Evolutionary conservation across 495 filamentous ascomycete species (phyloP).

Genomic region (Neurospora sp.): DNA sequence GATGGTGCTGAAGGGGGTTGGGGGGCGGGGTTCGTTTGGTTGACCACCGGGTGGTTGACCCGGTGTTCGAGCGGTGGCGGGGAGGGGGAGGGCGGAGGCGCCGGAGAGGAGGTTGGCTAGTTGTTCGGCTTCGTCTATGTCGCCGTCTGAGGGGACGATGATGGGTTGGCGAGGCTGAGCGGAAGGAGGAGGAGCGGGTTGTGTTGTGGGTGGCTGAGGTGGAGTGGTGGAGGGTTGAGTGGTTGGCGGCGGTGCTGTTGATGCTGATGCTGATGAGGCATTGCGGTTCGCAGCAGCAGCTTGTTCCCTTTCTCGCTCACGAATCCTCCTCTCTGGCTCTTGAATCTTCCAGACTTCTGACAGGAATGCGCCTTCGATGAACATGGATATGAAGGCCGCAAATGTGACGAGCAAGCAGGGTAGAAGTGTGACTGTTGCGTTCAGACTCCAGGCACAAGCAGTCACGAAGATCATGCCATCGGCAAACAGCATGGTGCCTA

Average conservation of each 20-base stretch:
- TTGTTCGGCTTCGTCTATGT: slow-evolving; percentile 48
- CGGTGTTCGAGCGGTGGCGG: neutral
- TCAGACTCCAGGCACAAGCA: slow-evolving; percentile 54
- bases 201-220: slow-evolving; percentile 17
- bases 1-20: slow-evolving; percentile 54
- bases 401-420: slow-evolving; percentile 66
- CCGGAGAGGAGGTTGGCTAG: slow-evolving; percentile 31
- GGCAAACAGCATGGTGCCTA: slow-evolving; percentile 74
- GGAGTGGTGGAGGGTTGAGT: slow-evolving; percentile 5
- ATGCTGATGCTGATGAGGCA: slow-evolving; percentile 24
- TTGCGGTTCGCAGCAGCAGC: slow-evolving; percentile 7
- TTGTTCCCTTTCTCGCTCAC: slow-evolving; percentile 39
- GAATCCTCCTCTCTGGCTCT: slow-evolving; percentile 64
- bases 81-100: slow-evolving; percentile 16
- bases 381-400: slow-evolving; percentile 50
- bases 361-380: slow-evolving; percentile 73
- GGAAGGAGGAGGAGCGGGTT: slow-evolving; percentile 44
- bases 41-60: neutral
- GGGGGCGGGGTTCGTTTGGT: slow-evolving; percentile 10
- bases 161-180: slow-evolving; percentile 46
- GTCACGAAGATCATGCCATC: slow-evolving; percentile 59
- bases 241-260: slow-evolving; percentile 6
- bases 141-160: slow-evolving; percentile 79
- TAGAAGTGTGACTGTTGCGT: slow-evolving; percentile 53
- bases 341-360: slow-evolving; percentile 83